phyloP scores from a whole-genome alignment of 2,329 filamentous ascomycete species.

The Fusarium dlaminii region DNA sequence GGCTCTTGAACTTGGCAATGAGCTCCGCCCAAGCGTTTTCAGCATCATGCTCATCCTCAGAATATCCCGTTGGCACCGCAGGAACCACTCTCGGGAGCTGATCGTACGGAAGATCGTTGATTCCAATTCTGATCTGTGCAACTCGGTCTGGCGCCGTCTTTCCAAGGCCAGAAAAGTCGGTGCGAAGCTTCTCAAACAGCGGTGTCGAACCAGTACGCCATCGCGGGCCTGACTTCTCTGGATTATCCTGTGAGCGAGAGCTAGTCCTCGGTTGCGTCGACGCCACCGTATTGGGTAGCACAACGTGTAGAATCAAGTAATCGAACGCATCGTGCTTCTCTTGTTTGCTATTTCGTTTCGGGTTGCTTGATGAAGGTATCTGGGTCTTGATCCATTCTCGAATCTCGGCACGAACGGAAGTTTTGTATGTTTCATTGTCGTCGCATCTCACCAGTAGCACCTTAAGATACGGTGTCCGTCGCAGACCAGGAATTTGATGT shows the following conservation, averaged over 20 bases:
- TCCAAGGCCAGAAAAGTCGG: constrained; percentile 82
- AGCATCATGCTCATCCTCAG: constrained; percentile 79
- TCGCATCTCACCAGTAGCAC: constrained; percentile 90
- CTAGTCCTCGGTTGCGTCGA: constrained; percentile 78
- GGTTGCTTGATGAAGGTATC: constrained; percentile 66
- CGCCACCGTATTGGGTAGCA: constrained; percentile 84
- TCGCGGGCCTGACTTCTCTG: constrained; percentile 77
- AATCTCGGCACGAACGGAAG: constrained; percentile 77
- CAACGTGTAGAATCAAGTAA: constrained; percentile 93
- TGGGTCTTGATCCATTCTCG: constrained; percentile 91
- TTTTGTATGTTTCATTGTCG: constrained; percentile 94
- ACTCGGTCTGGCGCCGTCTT: constrained; percentile 81
- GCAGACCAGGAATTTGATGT: constrained; percentile 94
- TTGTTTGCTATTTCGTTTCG: constrained; percentile 68
- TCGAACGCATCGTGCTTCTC: constrained; percentile 98
- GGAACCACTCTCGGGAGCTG: constrained; percentile 70
- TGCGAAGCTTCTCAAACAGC: constrained; percentile 86
- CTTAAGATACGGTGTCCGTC: constrained; percentile 93
- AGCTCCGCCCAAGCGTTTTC: constrained; percentile 86
- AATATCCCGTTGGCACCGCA: constrained; percentile 70
- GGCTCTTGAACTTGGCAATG: constrained; percentile 83
- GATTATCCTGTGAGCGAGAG: constrained; percentile 61
- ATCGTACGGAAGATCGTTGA: constrained; percentile 74
- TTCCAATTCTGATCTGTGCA: constrained; percentile 82
- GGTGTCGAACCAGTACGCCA: constrained; percentile 85